Evolutionary conservation across 768 basidiomycete species (phyloP).

Genomic region (Paxillus ammoniavirescens): DNA sequence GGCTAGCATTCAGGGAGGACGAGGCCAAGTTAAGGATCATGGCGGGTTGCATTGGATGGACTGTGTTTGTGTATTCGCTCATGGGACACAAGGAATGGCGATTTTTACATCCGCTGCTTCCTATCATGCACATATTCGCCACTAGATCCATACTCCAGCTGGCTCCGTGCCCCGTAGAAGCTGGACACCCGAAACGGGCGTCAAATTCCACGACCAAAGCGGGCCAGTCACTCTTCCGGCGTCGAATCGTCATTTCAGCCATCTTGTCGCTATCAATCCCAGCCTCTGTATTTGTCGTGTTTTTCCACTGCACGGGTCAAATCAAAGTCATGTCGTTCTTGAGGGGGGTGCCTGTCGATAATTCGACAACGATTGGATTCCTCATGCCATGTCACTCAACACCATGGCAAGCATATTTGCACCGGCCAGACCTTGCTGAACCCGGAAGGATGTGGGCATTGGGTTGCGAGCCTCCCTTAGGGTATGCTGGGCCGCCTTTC

Average conservation of each 20-base stretch:
- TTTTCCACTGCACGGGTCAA: conserved; percentile 79
- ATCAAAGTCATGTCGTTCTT: conserved; percentile 73
- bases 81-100: conserved; percentile 97
- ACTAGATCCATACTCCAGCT: conserved; percentile 65
- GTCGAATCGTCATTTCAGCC: conserved; percentile 30
- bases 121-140: conserved; percentile 78
- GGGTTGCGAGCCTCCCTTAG: conserved; percentile 89
- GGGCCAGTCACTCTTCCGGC: conserved; percentile 30
- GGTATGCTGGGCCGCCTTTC: conserved; percentile 46
- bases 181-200: neutral
- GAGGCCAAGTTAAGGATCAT: conserved; percentile 40
- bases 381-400: conserved; percentile 98
- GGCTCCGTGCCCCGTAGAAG: conserved; percentile 17
- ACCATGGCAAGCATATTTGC: conserved; percentile 87
- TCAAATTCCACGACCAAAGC: neutral
- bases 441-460: conserved; percentile 72
- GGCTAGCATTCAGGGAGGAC: conserved; percentile 28
- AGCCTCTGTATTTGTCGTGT: conserved; percentile 63
- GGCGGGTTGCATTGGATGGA: conserved; percentile 56
- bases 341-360: conserved; percentile 46
- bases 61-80: conserved; percentile 67
- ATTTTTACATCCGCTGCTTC: conserved; percentile 90
- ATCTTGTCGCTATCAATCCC: conserved; percentile 57
- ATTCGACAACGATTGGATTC: conserved; percentile 67
- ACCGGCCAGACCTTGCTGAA: conserved; percentile 59